phyloP scores from a whole-genome alignment of 306 rosid genomes.

The Purshia tridentata region DNA sequence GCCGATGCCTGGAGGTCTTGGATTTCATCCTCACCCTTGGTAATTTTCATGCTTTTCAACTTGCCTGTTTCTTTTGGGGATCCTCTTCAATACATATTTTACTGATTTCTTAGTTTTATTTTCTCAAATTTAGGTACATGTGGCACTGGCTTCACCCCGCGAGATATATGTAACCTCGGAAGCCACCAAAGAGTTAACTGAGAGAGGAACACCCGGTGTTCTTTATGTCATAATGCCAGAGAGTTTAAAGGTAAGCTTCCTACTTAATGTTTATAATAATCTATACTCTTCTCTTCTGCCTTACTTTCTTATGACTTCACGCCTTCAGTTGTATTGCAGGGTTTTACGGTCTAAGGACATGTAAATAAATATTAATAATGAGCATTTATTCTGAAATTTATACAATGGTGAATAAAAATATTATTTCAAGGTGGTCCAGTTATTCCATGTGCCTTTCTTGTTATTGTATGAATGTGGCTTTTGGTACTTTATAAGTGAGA shows the following conservation, averaged over 20 bases:
- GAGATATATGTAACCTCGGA: no score
- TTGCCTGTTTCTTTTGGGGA: no score
- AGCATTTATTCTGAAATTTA: neutral
- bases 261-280: neutral
- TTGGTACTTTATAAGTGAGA: neutral
- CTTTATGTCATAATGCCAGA: constrained; percentile 83
- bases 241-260: constrained; percentile 71
- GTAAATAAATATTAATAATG: neutral
- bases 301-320: neutral
- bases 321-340: neutral
- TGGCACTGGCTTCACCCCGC: no score
- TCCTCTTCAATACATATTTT: no score
- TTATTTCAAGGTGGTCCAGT: neutral
- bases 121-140: no score
- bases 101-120: no score
- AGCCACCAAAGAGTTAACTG: no score
- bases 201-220: constrained; percentile 92
- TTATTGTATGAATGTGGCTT: neutral
- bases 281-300: neutral
- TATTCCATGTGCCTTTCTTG: no score
- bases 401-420: neutral
- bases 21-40: no score
- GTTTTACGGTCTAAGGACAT: neutral
- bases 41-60: no score
- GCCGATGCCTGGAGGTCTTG: no score